A percentile compares a stretch with the other conserved stretches of the same genome.
phyloP scores from a whole-genome alignment of 2,329 filamentous ascomycete genomes.

The Trichocomaceae sp. region DNA sequence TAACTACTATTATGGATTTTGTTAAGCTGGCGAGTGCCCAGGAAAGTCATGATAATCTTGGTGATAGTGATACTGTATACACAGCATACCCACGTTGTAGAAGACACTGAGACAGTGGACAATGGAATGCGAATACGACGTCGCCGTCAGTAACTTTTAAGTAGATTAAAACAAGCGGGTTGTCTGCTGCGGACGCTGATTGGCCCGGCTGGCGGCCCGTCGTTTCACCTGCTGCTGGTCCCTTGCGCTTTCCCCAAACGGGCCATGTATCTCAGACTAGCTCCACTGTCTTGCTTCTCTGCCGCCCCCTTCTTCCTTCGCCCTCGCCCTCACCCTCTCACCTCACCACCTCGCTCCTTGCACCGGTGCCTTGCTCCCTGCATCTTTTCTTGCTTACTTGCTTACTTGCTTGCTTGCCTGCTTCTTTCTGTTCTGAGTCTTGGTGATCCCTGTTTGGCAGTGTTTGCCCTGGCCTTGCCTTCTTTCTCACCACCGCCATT shows the following conservation, averaged over 20 bases:
- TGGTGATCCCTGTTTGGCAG: neutral
- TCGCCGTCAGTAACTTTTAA: no score
- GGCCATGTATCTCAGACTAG: neutral
- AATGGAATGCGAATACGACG: no score
- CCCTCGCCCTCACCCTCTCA: neutral
- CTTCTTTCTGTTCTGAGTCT: neutral
- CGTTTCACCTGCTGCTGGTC: conserved; percentile 11
- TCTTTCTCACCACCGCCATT: neutral
- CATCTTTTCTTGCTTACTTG: conserved; percentile 1
- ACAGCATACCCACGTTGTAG: no score
- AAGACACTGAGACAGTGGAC: no score
- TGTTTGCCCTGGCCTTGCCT: neutral
- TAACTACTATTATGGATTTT: no score
- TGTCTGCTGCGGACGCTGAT: neutral
- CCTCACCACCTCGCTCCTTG: neutral
- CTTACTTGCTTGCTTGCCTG: neutral
- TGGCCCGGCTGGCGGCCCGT: neutral
- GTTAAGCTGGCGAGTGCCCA: no score
- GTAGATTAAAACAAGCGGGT: neutral
- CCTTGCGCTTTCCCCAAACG: conserved; percentile 9
- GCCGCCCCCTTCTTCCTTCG: neutral
- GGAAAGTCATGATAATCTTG: no score
- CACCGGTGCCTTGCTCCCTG: no score
- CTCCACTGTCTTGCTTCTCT: neutral
- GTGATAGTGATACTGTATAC: no score